Evolutionary conservation across 176 grass and related monocot species (phyloP).

Genomic region (Eremochloa ophiuroides): DNA sequence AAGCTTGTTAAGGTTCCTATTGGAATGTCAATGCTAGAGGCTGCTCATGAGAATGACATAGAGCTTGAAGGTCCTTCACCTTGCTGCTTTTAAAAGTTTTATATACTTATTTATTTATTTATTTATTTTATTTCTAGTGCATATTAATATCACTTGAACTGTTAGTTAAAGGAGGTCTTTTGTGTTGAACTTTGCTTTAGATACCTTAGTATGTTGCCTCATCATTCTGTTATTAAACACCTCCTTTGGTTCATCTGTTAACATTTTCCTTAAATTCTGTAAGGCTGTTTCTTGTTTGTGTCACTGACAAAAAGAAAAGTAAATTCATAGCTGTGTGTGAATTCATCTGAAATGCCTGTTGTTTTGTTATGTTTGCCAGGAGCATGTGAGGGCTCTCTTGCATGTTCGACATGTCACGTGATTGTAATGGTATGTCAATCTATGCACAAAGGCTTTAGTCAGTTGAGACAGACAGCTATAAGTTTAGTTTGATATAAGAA

Average conservation of each 20-base stretch:
- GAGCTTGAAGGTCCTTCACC: slow-evolving; percentile 68
- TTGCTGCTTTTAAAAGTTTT: neutral
- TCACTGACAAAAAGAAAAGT: neutral
- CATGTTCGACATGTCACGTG: slow-evolving; percentile 95
- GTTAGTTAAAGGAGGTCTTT: neutral
- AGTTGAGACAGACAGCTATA: slow-evolving; percentile 9
- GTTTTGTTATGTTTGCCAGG: slow-evolving; percentile 44
- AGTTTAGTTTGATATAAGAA: slow-evolving; percentile 32
- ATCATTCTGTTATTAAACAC: neutral
- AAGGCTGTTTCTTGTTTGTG: neutral
- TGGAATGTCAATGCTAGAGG: slow-evolving; percentile 98
- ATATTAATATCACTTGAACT: slow-evolving; percentile 2
- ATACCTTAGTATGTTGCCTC: neutral
- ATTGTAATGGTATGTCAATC: slow-evolving; percentile 69
- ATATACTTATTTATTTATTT: neutral
- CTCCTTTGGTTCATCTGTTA: neutral
- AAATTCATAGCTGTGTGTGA: neutral
- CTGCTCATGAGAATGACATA: slow-evolving; percentile 94
- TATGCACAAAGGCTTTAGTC: slow-evolving; percentile 1
- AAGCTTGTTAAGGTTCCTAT: slow-evolving; percentile 78
- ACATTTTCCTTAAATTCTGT: slow-evolving; percentile 1
- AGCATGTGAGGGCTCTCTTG: slow-evolving; percentile 90
- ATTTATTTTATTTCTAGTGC: neutral
- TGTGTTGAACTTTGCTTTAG: neutral
- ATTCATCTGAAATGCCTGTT: slow-evolving; percentile 9